These are phyloP conservation scores for Chrysosphaeria jannelii DNA, from an alignment of 2,329 filamentous ascomycete genomes.

Conservation along the genomic window DNA sequence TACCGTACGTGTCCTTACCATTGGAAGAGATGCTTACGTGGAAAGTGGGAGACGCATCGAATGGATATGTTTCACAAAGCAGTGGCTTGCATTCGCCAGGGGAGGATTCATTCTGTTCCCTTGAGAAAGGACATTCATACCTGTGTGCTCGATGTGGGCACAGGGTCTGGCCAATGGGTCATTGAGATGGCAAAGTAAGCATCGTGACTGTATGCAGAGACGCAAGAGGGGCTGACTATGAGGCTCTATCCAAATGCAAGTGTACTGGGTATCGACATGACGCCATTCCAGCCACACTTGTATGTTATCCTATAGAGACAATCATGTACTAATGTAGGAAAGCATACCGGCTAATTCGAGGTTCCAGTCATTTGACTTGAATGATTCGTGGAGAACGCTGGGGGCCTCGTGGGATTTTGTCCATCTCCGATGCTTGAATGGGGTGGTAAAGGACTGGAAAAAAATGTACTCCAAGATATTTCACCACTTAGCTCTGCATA, in stretches of 20 bases:
- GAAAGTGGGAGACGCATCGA: neutral
- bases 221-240: too few relatives aligned
- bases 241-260: too few relatives aligned
- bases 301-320: constrained; percentile 1
- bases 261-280: constrained; percentile 3
- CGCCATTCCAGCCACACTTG: constrained; percentile 3
- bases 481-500: constrained; percentile 48
- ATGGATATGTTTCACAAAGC: neutral
- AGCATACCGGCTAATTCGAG: constrained; percentile 42
- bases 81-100: neutral
- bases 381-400: constrained; percentile 34
- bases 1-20: neutral
- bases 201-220: constrained; percentile 1
- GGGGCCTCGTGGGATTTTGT: constrained; percentile 45
- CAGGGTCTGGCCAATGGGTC: neutral
- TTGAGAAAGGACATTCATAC: neutral
- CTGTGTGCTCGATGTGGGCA: neutral
- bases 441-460: constrained; percentile 49
- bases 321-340: too few relatives aligned
- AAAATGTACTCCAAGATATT: constrained; percentile 36
- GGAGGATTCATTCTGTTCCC: neutral
- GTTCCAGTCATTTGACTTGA: constrained; percentile 48
- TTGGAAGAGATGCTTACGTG: too few relatives aligned
- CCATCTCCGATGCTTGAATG: constrained; percentile 50
- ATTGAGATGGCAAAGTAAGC: neutral